A percentile compares a stretch with the other conserved stretches of the same genome.
These are phyloP conservation scores for Lodderomyces jiufengensis DNA, from an alignment of 1,139 yeast species.

Conservation along the genomic window DNA sequence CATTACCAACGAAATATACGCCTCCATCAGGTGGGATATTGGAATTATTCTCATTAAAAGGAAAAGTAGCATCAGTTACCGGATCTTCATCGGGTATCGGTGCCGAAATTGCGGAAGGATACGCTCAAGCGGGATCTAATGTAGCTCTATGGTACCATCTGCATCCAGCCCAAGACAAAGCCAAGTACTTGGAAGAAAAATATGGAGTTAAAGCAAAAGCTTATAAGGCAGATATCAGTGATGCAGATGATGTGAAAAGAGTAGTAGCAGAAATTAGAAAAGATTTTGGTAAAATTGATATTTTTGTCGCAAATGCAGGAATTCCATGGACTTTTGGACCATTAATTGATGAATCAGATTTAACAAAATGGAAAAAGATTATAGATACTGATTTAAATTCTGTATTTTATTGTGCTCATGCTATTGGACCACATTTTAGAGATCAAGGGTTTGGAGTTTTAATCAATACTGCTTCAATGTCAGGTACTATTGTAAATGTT, in stretches of 20 bases:
- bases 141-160: slow-evolving; percentile 45
- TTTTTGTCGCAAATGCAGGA: slow-evolving; percentile 58
- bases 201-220: slow-evolving; percentile 27
- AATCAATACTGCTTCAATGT: slow-evolving; percentile 27
- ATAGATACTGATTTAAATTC: slow-evolving; percentile 48
- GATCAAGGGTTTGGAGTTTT: slow-evolving; percentile 33
- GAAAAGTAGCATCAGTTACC: slow-evolving; percentile 39
- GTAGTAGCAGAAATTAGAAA: slow-evolving; percentile 30
- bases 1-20: slow-evolving; percentile 41
- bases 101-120: slow-evolving; percentile 41
- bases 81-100: slow-evolving; percentile 49
- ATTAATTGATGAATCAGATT: slow-evolving; percentile 37
- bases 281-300: slow-evolving; percentile 43
- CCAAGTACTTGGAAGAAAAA: slow-evolving; percentile 25
- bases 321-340: slow-evolving; percentile 37
- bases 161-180: slow-evolving; percentile 25
- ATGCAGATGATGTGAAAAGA: slow-evolving; percentile 32
- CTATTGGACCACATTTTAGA: slow-evolving; percentile 43
- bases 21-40: slow-evolving; percentile 29
- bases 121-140: slow-evolving; percentile 44
- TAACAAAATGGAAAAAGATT: slow-evolving; percentile 46
- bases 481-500: slow-evolving; percentile 60
- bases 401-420: slow-evolving; percentile 43
- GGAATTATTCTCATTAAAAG: slow-evolving; percentile 35
- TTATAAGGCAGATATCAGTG: slow-evolving; percentile 40